phyloP scores from a whole-genome alignment of 2,329 filamentous ascomycete genomes.

The Stemphylium lycopersici region DNA sequence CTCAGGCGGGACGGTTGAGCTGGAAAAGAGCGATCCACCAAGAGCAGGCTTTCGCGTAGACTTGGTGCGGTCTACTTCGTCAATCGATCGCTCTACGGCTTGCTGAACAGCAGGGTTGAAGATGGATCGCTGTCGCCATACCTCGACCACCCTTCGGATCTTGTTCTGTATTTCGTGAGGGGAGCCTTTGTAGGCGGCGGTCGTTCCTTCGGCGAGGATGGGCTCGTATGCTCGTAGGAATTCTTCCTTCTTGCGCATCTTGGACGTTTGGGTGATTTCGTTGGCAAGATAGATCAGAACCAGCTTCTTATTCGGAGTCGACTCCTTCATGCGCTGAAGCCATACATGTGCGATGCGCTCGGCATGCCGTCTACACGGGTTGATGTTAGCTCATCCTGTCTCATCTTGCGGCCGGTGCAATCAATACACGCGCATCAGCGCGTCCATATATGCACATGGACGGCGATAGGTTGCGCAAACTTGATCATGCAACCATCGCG shows the following conservation, averaged over 20 bases:
- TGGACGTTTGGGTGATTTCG: conserved; percentile 95
- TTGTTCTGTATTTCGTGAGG: conserved; percentile 83
- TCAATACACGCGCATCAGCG: not conserved
- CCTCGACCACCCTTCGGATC: conserved; percentile 85
- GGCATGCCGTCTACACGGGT: conserved; percentile 75
- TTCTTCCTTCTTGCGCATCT: conserved; percentile 88
- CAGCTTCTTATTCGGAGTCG: conserved; percentile 81
- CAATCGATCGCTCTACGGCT: conserved; percentile 78
- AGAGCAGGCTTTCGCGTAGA: conserved; percentile 62
- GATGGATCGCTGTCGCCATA: conserved; percentile 86
- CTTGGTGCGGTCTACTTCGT: conserved; percentile 65
- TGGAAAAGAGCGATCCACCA: conserved; percentile 74
- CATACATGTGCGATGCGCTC: conserved; percentile 91
- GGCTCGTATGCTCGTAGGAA: conserved; percentile 92
- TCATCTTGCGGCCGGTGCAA: conserved; percentile 1
- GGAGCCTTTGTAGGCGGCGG: conserved; percentile 88
- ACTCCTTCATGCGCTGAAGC: conserved; percentile 88
- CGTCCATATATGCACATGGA: not conserved
- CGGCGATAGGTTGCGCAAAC: conserved; percentile 8
- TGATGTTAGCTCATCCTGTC: conserved; percentile 24
- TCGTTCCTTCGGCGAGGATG: conserved; percentile 86
- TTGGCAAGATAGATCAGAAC: conserved; percentile 96
- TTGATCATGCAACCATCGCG: not conserved
- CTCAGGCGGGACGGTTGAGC: conserved; percentile 71
- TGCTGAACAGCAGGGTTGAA: conserved; percentile 82